Conservation (phyloP, 192 early-diverging fungal species). For the Backusella morwellensis region DNA sequence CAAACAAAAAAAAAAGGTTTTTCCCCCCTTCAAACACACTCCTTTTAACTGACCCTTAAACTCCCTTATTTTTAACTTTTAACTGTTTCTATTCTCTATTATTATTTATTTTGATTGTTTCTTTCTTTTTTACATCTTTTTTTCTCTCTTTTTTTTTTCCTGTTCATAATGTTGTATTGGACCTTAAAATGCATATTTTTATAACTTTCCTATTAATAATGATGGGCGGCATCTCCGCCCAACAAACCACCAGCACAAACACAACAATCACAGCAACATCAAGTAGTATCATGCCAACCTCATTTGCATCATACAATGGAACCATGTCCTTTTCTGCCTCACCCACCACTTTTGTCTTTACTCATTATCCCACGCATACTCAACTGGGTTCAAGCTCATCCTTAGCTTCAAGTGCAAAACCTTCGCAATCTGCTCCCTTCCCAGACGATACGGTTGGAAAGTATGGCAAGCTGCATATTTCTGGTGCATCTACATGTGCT, state of each 20-base stretch:
- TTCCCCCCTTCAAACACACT: background rate
- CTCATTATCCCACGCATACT: slow-evolving; percentile 9
- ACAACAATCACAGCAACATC: background rate
- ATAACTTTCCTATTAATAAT: background rate
- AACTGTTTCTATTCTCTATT: background rate
- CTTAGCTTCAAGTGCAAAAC: background rate
- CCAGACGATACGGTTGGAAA: slow-evolving; percentile 30
- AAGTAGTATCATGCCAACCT: background rate
- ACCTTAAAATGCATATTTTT: background rate
- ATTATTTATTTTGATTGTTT: background rate
- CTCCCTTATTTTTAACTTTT: slow-evolving; percentile 18
- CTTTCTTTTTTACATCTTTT: slow-evolving; percentile 3
- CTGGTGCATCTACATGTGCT: slow-evolving; percentile 8
- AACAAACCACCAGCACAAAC: slow-evolving; percentile 3
- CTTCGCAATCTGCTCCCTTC: slow-evolving; percentile 23
- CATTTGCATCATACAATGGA: background rate
- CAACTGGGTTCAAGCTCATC: background rate
- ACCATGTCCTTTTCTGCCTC: slow-evolving; percentile 5
- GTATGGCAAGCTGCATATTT: slow-evolving; percentile 23
- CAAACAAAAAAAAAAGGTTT: background rate
- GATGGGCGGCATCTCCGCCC: background rate
- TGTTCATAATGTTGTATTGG: background rate
- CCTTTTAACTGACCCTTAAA: background rate
- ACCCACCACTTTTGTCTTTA: slow-evolving; percentile 10
- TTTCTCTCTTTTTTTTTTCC: slow-evolving; percentile 8